These are phyloP conservation scores for Viola odorata DNA, from an alignment of 345 rosid genomes.

Conservation along the genomic window DNA sequence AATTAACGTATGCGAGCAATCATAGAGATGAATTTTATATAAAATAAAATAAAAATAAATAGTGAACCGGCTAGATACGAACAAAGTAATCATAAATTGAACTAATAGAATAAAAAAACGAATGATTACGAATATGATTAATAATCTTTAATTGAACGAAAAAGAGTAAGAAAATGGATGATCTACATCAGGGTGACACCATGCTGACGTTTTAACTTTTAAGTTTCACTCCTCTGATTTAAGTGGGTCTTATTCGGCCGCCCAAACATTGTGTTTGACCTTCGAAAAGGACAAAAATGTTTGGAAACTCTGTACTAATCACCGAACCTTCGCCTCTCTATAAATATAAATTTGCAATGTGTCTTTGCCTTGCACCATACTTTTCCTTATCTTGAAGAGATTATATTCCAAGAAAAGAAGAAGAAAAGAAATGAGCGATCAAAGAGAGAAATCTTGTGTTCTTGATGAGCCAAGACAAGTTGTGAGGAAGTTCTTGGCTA, in stretches of 20 bases:
- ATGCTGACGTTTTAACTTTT: conserved; percentile 30
- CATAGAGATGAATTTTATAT: too few species aligned
- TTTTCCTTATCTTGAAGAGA: not conserved
- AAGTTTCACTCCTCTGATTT: not conserved
- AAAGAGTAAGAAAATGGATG: too few species aligned
- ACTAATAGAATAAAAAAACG: too few species aligned
- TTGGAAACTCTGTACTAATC: not conserved
- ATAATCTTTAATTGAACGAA: too few species aligned
- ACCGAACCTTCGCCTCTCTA: not conserved
- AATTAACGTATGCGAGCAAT: too few species aligned
- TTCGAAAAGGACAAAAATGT: conserved; percentile 9
- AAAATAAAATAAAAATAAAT: too few species aligned
- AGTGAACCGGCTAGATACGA: too few species aligned
- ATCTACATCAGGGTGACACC: conserved; percentile 33
- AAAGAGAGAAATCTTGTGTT: conserved; percentile 4
- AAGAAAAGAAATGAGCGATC: conserved; percentile 1
- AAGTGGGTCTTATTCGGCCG: conserved; percentile 37
- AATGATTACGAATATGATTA: too few species aligned
- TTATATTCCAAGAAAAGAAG: not conserved
- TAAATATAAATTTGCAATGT: not conserved
- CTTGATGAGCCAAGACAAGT: conserved; percentile 43
- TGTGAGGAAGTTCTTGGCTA: conserved; percentile 69
- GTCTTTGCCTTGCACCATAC: not conserved
- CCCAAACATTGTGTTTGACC: conserved; percentile 44
- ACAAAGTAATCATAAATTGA: too few species aligned